Conservation (phyloP, 1,284 basidiomycete genomes). For the Microbotryum intermedium region DNA sequence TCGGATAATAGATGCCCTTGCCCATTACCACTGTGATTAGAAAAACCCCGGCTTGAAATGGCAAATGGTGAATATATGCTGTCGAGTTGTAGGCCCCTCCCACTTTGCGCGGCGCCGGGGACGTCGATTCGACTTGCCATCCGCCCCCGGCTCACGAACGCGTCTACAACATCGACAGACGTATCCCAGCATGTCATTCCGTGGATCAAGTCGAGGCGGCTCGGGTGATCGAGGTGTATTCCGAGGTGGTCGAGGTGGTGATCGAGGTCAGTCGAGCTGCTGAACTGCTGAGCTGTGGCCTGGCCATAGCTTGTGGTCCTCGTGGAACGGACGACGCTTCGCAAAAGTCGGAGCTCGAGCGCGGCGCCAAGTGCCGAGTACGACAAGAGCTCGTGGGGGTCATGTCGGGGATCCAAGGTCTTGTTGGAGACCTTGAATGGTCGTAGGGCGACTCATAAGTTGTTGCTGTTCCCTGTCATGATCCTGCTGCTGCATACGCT, state of each 20-base stretch:
- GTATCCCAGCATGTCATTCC: not conserved
- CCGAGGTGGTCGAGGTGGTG: conserved; percentile 25
- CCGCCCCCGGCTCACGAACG: not conserved
- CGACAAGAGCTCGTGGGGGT: too few relatives aligned
- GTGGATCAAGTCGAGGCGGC: not conserved
- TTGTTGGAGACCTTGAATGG: too few relatives aligned
- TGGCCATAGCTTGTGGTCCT: too few relatives aligned
- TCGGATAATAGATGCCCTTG: too few relatives aligned
- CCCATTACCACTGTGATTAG: too few relatives aligned
- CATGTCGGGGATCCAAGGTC: not conserved
- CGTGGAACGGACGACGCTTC: too few relatives aligned
- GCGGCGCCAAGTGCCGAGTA: too few relatives aligned
- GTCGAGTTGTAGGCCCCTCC: not conserved
- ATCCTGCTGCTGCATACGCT: not conserved
- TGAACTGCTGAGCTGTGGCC: too few relatives aligned
- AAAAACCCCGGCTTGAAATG: not conserved
- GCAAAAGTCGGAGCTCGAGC: too few relatives aligned
- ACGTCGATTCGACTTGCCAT: not conserved
- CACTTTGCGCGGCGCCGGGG: not conserved
- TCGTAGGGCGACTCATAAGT: not conserved
- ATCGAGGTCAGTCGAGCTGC: conserved; percentile 7
- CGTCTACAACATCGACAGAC: not conserved
- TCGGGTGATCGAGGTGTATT: conserved; percentile 15
- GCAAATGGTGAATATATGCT: not conserved
- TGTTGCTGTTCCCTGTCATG: not conserved